A percentile compares a stretch with the other conserved stretches of the same genome.
These are phyloP conservation scores for Crepidotus variabilis DNA, from an alignment of 768 basidiomycete species.

Conservation along the genomic window DNA sequence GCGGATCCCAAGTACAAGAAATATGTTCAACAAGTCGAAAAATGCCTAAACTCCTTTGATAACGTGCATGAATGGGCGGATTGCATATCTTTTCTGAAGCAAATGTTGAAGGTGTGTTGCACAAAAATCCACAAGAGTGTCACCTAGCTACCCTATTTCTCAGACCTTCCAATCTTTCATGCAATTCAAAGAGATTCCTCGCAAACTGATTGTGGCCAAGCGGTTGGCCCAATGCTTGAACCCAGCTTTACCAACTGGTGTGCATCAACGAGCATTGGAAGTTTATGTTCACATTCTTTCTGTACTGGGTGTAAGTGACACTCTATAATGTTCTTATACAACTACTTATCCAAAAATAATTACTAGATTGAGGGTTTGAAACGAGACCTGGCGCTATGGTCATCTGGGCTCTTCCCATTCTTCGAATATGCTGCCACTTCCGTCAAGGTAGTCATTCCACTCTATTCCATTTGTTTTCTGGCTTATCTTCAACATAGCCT, in stretches of 20 bases:
- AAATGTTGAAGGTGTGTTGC: slow-evolving; percentile 74
- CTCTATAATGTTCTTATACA: slow-evolving; percentile 2
- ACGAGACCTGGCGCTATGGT: slow-evolving; percentile 89
- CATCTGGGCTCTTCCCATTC: slow-evolving; percentile 95
- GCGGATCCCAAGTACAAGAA: slow-evolving; percentile 94
- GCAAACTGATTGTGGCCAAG: slow-evolving; percentile 92
- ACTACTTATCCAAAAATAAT: neutral
- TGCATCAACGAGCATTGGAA: slow-evolving; percentile 94
- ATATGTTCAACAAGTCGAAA: slow-evolving; percentile 89
- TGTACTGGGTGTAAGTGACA: slow-evolving; percentile 77
- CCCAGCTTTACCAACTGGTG: slow-evolving; percentile 94
- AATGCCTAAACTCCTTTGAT: slow-evolving; percentile 89
- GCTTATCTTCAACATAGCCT: slow-evolving; percentile 45
- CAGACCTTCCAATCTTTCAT: slow-evolving; percentile 92
- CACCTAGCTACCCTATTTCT: neutral
- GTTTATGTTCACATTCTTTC: slow-evolving; percentile 91
- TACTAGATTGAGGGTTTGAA: slow-evolving; percentile 81
- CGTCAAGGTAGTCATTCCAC: slow-evolving; percentile 63
- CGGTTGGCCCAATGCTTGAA: slow-evolving; percentile 95
- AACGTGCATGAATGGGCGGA: slow-evolving; percentile 99
- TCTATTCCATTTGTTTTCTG: neutral
- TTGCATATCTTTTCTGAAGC: slow-evolving; percentile 95
- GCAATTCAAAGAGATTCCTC: slow-evolving; percentile 94
- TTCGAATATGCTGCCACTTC: slow-evolving; percentile 99
- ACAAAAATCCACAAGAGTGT: neutral